Percentiles rank a stretch among this genome's conserved stretches.
phyloP scores from a whole-genome alignment of 805 yeast species.

The Saccharomycopsis babjevae region DNA sequence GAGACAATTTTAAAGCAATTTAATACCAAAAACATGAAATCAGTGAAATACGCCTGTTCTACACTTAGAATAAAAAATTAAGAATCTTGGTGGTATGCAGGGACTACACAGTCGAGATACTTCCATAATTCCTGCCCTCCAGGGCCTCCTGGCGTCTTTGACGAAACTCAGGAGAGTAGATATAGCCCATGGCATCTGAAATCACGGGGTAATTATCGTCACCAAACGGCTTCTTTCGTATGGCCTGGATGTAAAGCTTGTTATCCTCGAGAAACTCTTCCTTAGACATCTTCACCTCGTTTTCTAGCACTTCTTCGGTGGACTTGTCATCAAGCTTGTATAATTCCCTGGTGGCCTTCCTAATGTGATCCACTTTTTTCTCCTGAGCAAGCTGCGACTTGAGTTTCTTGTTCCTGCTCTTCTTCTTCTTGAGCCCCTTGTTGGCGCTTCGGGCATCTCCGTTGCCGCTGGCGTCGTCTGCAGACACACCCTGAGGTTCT shows the following conservation, averaged over 20 bases:
- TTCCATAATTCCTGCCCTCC: conserved; percentile 10
- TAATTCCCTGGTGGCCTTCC: conserved; percentile 9
- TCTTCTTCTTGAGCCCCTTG: neutral
- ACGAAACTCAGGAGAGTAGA: conserved; percentile 22
- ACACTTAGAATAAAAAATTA: no score
- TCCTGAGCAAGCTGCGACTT: conserved; percentile 13
- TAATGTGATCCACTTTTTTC: conserved; percentile 11
- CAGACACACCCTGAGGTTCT: neutral
- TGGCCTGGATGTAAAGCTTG: conserved; percentile 26
- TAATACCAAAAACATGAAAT: no score
- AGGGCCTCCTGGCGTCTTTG: conserved; percentile 23
- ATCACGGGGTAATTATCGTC: conserved; percentile 35
- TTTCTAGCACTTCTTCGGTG: conserved; percentile 1
- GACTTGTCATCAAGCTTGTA: conserved; percentile 2
- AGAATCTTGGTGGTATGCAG: no score
- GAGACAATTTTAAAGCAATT: no score
- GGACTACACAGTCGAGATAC: neutral
- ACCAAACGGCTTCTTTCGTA: conserved; percentile 28
- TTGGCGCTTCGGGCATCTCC: neutral
- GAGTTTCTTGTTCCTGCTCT: conserved; percentile 3
- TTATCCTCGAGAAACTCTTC: conserved; percentile 30
- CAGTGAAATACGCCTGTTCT: no score
- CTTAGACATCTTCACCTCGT: conserved; percentile 9
- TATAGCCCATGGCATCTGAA: conserved; percentile 23
- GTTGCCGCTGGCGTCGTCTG: neutral